These are phyloP conservation scores for Plasmodium coatneyi DNA, from an alignment of 169 alveolate species.

Conservation along the genomic window DNA sequence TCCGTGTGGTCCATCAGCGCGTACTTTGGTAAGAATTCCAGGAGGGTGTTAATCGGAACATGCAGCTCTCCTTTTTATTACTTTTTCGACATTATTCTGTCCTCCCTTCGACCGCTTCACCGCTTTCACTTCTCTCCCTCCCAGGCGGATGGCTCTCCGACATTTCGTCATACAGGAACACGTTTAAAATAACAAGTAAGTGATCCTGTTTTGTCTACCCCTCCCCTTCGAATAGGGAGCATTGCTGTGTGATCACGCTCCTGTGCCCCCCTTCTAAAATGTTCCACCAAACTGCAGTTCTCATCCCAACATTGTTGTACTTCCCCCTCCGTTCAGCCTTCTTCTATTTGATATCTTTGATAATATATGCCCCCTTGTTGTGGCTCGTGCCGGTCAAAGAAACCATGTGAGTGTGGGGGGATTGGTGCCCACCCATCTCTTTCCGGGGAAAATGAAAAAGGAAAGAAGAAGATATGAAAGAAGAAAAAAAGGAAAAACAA, in stretches of 20 bases:
- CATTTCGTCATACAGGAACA: conserved; percentile 70
- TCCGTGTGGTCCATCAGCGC: conserved; percentile 71
- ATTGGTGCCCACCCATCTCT: background rate
- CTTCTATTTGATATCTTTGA: conserved; percentile 47
- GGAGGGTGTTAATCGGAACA: background rate
- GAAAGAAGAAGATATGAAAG: background rate
- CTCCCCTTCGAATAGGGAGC: background rate
- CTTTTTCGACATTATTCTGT: background rate
- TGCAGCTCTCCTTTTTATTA: background rate
- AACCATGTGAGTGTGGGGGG: background rate
- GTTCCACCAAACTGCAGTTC: background rate
- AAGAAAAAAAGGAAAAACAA: background rate
- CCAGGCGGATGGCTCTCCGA: conserved; percentile 74
- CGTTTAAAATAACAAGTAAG: conserved; percentile 74
- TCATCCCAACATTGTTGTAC: background rate
- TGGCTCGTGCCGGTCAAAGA: conserved; percentile 72
- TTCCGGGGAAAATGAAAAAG: background rate
- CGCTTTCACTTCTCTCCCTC: background rate
- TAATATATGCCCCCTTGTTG: conserved; percentile 58
- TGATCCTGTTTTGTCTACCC: background rate
- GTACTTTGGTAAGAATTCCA: conserved; percentile 30
- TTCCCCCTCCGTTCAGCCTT: conserved; percentile 18
- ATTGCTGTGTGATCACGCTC: background rate
- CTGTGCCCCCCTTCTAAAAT: background rate
- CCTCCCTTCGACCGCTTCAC: background rate